Conservation (phyloP, 1,284 basidiomycete genomes). For the Uromyces viciae-fabae region DNA sequence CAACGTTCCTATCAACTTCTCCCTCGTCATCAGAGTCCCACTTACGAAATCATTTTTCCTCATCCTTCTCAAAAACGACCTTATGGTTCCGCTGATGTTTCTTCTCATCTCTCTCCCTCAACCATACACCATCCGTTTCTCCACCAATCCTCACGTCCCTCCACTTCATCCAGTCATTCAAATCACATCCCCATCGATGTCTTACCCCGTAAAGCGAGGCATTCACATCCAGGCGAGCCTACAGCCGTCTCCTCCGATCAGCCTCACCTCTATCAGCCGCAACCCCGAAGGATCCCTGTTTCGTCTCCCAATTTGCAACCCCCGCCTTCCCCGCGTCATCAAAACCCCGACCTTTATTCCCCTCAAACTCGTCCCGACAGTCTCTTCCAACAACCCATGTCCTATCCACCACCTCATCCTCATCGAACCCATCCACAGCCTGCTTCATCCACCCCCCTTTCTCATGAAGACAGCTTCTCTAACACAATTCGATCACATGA, state of each 20-base stretch:
- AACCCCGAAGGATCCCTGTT: slow-evolving; percentile 19
- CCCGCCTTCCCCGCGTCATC: slow-evolving; percentile 5
- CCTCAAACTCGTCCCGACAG: background rate
- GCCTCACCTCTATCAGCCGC: slow-evolving; percentile 35
- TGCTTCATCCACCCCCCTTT: background rate
- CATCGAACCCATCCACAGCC: background rate
- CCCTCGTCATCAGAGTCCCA: slow-evolving; percentile 3
- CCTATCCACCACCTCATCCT: background rate
- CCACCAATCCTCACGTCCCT: background rate
- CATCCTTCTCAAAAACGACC: slow-evolving; percentile 11
- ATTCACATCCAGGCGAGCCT: background rate
- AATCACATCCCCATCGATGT: background rate
- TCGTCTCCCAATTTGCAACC: slow-evolving; percentile 11
- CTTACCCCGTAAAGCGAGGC: background rate
- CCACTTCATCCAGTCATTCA: slow-evolving; percentile 10
- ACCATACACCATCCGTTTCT: background rate
- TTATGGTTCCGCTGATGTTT: background rate
- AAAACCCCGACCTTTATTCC: slow-evolving; percentile 8
- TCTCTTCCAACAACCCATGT: background rate
- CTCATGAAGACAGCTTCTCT: background rate
- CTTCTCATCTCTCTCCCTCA: slow-evolving; percentile 11
- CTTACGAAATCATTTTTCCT: background rate
- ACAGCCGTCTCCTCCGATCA: slow-evolving; percentile 3
- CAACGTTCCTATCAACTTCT: slow-evolving; percentile 9
- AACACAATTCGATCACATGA: background rate